Percentiles rank a stretch among this genome's conserved stretches.
Evolutionary conservation across 495 filamentous ascomycete species (phyloP).

Genomic region (Jackrogersella multiformis): DNA sequence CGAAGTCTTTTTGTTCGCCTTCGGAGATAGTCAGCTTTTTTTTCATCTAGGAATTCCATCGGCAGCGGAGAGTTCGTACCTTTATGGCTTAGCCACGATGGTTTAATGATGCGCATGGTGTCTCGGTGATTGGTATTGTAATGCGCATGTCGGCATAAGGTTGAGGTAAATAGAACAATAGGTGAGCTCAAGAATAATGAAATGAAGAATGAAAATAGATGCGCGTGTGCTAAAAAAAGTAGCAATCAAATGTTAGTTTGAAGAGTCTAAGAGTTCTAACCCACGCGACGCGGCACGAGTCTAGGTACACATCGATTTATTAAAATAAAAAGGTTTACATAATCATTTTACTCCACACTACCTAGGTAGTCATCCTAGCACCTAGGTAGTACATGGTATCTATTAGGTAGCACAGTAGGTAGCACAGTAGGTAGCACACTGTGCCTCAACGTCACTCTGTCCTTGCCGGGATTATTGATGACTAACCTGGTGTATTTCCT

Average conservation of each 20-base stretch:
- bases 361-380: too few species aligned
- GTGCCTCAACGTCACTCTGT: too few species aligned
- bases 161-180: slow-evolving; percentile 2
- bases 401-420: too few species aligned
- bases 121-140: slow-evolving; percentile 33
- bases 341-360: slow-evolving; percentile 28
- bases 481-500: too few species aligned
- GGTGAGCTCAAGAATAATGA: background rate
- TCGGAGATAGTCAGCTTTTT: slow-evolving; percentile 32
- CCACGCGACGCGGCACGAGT: slow-evolving; percentile 48
- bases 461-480: too few species aligned
- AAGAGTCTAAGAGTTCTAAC: slow-evolving; percentile 23
- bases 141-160: slow-evolving; percentile 46
- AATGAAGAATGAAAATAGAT: background rate
- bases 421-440: too few species aligned
- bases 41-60: background rate
- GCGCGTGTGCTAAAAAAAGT: slow-evolving; percentile 24
- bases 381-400: too few species aligned
- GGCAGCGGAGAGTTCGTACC: slow-evolving; percentile 56
- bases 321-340: slow-evolving; percentile 37
- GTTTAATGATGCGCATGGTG: slow-evolving; percentile 88
- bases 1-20: slow-evolving; percentile 96
- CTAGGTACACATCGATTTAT: slow-evolving; percentile 35
- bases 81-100: slow-evolving; percentile 91
- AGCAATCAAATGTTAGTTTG: slow-evolving; percentile 30